Conservation (phyloP, 257 asterid genomes). For the Penstemon barbatus region DNA sequence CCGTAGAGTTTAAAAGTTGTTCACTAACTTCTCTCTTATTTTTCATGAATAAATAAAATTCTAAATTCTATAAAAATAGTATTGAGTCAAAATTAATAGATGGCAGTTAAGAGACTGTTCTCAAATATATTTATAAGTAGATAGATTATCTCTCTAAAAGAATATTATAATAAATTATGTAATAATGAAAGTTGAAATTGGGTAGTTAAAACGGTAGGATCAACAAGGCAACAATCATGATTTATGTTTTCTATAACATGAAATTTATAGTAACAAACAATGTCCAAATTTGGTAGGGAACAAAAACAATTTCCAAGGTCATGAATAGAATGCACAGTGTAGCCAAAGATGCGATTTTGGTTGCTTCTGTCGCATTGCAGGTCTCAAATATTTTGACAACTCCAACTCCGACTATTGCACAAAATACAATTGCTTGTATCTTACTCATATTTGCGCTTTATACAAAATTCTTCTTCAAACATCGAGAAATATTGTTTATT, state of each 20-base stretch:
- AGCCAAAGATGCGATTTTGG: slow-evolving; percentile 29
- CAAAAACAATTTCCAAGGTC: slow-evolving; percentile 18
- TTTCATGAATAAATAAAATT: too few species aligned
- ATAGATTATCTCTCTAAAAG: too few species aligned
- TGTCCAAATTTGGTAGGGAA: slow-evolving; percentile 30
- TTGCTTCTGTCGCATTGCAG: slow-evolving; percentile 22
- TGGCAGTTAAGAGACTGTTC: too few species aligned
- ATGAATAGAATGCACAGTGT: not conserved
- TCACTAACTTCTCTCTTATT: too few species aligned
- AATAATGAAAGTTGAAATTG: not conserved
- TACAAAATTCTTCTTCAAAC: not conserved
- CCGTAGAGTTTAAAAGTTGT: too few species aligned
- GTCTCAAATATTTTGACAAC: slow-evolving; percentile 11
- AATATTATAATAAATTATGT: not conserved
- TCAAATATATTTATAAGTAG: too few species aligned
- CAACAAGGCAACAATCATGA: slow-evolving; percentile 20
- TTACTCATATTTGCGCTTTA: not conserved
- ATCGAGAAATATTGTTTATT: not conserved
- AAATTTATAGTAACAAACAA: slow-evolving; percentile 22
- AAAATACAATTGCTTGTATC: not conserved
- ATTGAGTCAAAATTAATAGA: too few species aligned
- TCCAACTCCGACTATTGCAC: slow-evolving; percentile 30
- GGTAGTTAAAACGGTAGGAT: not conserved
- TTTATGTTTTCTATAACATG: slow-evolving; percentile 16
- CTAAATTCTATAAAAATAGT: too few species aligned